Conservation (phyloP, 2,329 filamentous ascomycete genomes). For the Colletotrichum tamarilloi region DNA sequence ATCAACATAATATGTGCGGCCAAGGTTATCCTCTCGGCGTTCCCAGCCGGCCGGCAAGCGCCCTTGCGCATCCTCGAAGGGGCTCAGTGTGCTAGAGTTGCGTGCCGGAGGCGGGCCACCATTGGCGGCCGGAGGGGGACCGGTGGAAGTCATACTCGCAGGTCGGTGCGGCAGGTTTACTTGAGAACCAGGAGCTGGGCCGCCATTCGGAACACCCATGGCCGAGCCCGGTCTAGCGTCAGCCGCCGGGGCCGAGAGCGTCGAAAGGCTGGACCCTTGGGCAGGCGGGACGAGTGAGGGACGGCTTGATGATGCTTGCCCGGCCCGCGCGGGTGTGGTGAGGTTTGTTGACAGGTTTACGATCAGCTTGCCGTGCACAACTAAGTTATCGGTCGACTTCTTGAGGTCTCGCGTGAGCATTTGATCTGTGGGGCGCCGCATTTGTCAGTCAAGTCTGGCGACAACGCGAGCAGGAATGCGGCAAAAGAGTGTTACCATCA, state of each 20-base stretch:
- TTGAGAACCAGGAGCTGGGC: slow-evolving; percentile 51
- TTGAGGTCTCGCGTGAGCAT: slow-evolving; percentile 98
- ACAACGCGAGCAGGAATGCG: neutral
- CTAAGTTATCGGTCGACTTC: slow-evolving; percentile 97
- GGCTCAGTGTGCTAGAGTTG: slow-evolving; percentile 71
- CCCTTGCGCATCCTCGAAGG: slow-evolving; percentile 96
- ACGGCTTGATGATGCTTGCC: slow-evolving; percentile 55
- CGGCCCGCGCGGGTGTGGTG: slow-evolving; percentile 71
- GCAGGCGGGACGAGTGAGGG: slow-evolving; percentile 57
- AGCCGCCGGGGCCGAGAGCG: slow-evolving; percentile 54
- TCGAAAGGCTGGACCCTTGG: slow-evolving; percentile 54
- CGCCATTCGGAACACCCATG: slow-evolving; percentile 62
- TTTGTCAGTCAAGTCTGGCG: slow-evolving; percentile 42
- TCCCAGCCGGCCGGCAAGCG: slow-evolving; percentile 95
- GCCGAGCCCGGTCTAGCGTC: slow-evolving; percentile 65
- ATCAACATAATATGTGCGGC: slow-evolving; percentile 97
- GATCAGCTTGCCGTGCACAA: slow-evolving; percentile 97
- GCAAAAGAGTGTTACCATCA: slow-evolving; percentile 75
- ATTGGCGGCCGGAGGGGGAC: slow-evolving; percentile 45
- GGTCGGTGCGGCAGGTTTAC: slow-evolving; percentile 58
- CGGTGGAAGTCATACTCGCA: slow-evolving; percentile 55
- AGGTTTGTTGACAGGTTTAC: slow-evolving; percentile 96
- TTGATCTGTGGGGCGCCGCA: slow-evolving; percentile 75
- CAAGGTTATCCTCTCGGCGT: slow-evolving; percentile 92
- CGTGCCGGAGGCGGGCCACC: slow-evolving; percentile 44